Conservation (phyloP, 2,329 filamentous ascomycete genomes). For the Graphilbum sp. region DNA sequence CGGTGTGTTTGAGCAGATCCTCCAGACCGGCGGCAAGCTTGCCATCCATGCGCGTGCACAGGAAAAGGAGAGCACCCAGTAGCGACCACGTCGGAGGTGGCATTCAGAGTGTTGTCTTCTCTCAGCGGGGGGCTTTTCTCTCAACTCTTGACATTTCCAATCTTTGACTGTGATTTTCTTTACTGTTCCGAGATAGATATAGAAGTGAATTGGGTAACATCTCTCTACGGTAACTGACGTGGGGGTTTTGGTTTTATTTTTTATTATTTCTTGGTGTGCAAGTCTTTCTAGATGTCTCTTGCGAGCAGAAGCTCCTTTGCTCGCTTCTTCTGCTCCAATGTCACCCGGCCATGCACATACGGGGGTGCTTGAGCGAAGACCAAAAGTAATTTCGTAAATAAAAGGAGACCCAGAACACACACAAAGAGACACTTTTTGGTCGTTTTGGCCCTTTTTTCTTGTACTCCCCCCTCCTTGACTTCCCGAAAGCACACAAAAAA, state of each 20-base stretch:
- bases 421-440: not conserved
- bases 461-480: not conserved
- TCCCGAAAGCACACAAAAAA: not conserved
- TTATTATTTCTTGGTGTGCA: not conserved
- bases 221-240: too few relatives aligned
- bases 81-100: not conserved
- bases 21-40: conserved; percentile 32
- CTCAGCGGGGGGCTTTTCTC: too few relatives aligned
- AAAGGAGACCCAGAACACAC: not conserved
- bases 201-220: too few relatives aligned
- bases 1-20: conserved; percentile 27
- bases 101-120: too few relatives aligned
- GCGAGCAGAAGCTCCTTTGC: too few relatives aligned
- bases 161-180: too few relatives aligned
- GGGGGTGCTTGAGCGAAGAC: too few relatives aligned
- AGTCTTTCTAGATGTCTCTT: too few relatives aligned
- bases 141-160: too few relatives aligned
- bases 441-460: not conserved
- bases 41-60: conserved; percentile 15
- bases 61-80: not conserved
- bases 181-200: too few relatives aligned
- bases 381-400: not conserved
- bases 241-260: too few relatives aligned
- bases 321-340: not conserved
- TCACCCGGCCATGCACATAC: not conserved